These are phyloP conservation scores for Cladosporium sphaerospermum DNA, from an alignment of 2,329 filamentous ascomycete genomes.

Conservation along the genomic window DNA sequence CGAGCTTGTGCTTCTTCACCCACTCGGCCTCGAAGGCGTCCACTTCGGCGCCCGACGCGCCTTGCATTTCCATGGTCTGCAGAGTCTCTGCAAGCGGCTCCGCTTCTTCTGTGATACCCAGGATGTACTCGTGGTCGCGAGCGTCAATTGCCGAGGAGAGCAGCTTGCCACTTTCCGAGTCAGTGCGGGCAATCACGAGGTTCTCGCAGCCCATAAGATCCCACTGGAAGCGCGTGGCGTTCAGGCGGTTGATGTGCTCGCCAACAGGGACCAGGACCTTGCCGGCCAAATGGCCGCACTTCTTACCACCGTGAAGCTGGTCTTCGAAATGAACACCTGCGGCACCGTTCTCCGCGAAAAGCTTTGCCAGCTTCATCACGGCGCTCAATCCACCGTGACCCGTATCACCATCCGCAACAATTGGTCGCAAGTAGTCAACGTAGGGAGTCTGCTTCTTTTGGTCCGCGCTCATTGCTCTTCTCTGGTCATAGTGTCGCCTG, in stretches of 20 bases:
- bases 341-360: slow-evolving; percentile 95
- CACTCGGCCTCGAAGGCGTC: slow-evolving; percentile 80
- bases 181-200: slow-evolving; percentile 87
- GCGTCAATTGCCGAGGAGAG: slow-evolving; percentile 87
- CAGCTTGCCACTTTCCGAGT: slow-evolving; percentile 88
- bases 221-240: slow-evolving; percentile 93
- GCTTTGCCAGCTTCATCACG: slow-evolving; percentile 91
- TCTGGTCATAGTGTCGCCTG: slow-evolving; percentile 84
- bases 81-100: slow-evolving; percentile 82
- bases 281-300: slow-evolving; percentile 92
- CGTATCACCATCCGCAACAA: slow-evolving; percentile 93
- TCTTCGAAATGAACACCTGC: slow-evolving; percentile 97
- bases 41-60: slow-evolving; percentile 72
- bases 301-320: slow-evolving; percentile 95
- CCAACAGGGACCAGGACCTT: slow-evolving; percentile 91
- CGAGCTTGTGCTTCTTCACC: slow-evolving; percentile 77
- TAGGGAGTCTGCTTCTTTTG: slow-evolving; percentile 74
- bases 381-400: slow-evolving; percentile 87
- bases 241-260: slow-evolving; percentile 93
- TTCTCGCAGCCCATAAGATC: slow-evolving; percentile 97
- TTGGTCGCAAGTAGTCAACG: slow-evolving; percentile 85
- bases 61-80: slow-evolving; percentile 79
- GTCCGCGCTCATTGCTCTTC: slow-evolving; percentile 69
- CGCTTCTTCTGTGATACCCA: slow-evolving; percentile 72
- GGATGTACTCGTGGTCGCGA: slow-evolving; percentile 94